Evolutionary conservation across 2,329 filamentous ascomycete genomes (phyloP).

Genomic region (Penicillium polonicum): DNA sequence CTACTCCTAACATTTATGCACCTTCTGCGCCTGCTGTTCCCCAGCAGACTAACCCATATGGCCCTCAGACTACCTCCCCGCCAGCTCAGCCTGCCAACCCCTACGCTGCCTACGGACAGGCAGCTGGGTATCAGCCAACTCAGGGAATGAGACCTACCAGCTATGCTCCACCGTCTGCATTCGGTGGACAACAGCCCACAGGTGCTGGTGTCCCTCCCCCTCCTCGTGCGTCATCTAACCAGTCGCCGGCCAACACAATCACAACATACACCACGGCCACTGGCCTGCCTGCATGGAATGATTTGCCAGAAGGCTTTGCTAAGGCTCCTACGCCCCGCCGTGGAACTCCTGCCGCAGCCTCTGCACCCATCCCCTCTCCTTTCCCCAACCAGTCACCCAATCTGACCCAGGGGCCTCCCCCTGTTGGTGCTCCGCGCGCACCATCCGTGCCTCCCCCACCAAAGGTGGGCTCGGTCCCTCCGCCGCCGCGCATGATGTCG

Average conservation of each 20-base stretch:
- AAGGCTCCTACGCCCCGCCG: conserved; percentile 71
- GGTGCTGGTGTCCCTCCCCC: conserved; percentile 55
- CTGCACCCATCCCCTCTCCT: conserved; percentile 67
- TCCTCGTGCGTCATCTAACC: conserved; percentile 64
- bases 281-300: conserved; percentile 85
- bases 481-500: conserved; percentile 66
- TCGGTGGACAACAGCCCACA: conserved; percentile 49
- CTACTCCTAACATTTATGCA: conserved; percentile 41
- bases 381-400: conserved; percentile 66
- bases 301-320: conserved; percentile 78
- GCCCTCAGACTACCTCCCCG: conserved; percentile 38
- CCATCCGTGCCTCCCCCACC: conserved; percentile 80
- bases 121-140: conserved; percentile 59
- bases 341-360: conserved; percentile 65
- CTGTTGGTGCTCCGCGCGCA: conserved; percentile 59
- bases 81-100: conserved; percentile 24
- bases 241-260: conserved; percentile 62
- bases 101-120: conserved; percentile 39
- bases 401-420: conserved; percentile 46
- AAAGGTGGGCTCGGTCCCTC: conserved; percentile 66
- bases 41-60: conserved; percentile 51
- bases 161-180: conserved; percentile 46
- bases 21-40: conserved; percentile 35
- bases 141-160: conserved; percentile 33
- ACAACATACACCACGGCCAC: conserved; percentile 63